Conservation (phyloP, 169 alveolate genomes). For the Eimeria zaria region DNA sequence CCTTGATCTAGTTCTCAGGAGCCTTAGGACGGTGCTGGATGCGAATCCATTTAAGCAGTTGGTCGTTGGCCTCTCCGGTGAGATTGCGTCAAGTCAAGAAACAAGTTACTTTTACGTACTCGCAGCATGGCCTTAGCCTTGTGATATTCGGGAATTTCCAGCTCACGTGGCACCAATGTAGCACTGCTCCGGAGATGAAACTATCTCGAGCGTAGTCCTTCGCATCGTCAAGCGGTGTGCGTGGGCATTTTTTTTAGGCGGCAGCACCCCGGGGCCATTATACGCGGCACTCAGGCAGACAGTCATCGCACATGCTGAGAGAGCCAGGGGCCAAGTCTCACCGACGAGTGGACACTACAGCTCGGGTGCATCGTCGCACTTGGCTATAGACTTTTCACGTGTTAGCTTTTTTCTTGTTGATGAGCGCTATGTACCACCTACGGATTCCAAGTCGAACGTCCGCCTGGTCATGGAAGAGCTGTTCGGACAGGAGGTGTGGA, state of each 20-base stretch:
- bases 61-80: slow-evolving; percentile 72
- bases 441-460: slow-evolving; percentile 77
- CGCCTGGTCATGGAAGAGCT: slow-evolving; percentile 78
- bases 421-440: slow-evolving; percentile 84
- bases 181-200: background rate
- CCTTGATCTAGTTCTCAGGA: slow-evolving; percentile 68
- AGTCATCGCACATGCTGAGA: slow-evolving; percentile 20
- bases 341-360: background rate
- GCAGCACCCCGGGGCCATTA: slow-evolving; percentile 78
- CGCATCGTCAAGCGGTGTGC: background rate
- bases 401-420: slow-evolving; percentile 84
- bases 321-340: background rate
- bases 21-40: slow-evolving; percentile 32
- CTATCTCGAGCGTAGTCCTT: background rate
- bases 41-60: slow-evolving; percentile 55
- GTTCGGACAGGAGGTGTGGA: slow-evolving; percentile 75
- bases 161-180: background rate
- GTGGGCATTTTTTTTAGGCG: slow-evolving; percentile 42
- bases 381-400: slow-evolving; percentile 74
- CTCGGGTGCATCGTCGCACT: background rate
- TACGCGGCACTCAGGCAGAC: slow-evolving; percentile 80
- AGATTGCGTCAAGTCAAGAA: background rate
- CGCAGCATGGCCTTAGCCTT: background rate
- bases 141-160: background rate
- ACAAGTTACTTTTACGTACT: background rate